phyloP scores from a whole-genome alignment of 495 filamentous ascomycete genomes.

The Annulohypoxylon bovei region DNA sequence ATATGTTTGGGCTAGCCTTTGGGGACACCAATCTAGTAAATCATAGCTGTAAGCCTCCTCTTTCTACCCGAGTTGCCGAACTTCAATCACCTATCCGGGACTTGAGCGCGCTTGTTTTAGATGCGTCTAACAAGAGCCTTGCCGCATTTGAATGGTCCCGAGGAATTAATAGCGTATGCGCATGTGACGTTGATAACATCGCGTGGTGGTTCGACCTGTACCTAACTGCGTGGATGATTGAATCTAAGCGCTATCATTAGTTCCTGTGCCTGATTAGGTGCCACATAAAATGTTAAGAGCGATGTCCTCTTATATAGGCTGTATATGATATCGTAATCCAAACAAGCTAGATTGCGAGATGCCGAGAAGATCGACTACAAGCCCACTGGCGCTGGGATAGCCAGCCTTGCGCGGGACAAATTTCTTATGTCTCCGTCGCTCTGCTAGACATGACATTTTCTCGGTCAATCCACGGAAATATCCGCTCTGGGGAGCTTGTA shows the following conservation, averaged over 20 bases:
- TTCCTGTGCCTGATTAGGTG: slow-evolving; percentile 30
- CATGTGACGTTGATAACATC: background rate
- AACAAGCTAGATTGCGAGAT: slow-evolving; percentile 26
- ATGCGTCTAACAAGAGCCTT: background rate
- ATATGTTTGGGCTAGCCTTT: slow-evolving; percentile 16
- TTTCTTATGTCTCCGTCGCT: slow-evolving; percentile 18
- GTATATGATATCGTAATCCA: slow-evolving; percentile 30
- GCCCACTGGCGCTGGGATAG: slow-evolving; percentile 11
- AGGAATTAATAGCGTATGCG: background rate
- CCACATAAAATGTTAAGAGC: slow-evolving; percentile 9
- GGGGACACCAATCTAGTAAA: slow-evolving; percentile 9
- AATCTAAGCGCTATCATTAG: slow-evolving; percentile 12
- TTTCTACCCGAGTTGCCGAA: slow-evolving; percentile 23
- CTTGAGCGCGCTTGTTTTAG: background rate
- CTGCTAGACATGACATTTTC: background rate
- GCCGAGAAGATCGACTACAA: slow-evolving; percentile 32
- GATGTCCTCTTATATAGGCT: slow-evolving; percentile 33
- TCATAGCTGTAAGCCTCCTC: slow-evolving; percentile 5
- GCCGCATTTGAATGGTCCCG: background rate
- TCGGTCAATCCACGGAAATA: slow-evolving; percentile 31
- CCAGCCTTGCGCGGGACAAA: slow-evolving; percentile 16
- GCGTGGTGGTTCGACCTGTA: slow-evolving; percentile 5
- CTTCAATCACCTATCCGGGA: slow-evolving; percentile 17
- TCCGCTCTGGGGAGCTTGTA: slow-evolving; percentile 15
- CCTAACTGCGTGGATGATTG: slow-evolving; percentile 4